Evolutionary conservation across 305 asterid genomes (phyloP).

Genomic region (Stenogyne calaminthoides): DNA sequence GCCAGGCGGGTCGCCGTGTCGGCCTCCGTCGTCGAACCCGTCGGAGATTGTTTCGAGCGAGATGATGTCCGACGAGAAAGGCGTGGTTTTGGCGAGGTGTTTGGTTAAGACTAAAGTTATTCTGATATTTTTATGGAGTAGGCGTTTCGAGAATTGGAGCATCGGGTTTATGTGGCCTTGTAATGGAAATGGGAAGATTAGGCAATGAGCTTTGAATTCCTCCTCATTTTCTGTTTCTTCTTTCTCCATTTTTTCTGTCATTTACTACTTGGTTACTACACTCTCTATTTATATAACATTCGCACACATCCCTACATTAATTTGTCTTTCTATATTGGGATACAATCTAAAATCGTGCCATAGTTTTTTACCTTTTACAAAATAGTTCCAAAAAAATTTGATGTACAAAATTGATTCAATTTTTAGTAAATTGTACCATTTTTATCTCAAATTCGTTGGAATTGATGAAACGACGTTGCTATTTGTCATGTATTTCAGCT

Average conservation of each 20-base stretch:
- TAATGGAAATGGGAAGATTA: conserved; percentile 40
- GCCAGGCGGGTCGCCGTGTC: background rate
- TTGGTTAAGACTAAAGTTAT: conserved; percentile 26
- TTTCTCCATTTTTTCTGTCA: background rate
- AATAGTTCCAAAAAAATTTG: too few relatives aligned
- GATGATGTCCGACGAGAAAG: conserved; percentile 1
- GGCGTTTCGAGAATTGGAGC: conserved; percentile 58
- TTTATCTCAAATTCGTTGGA: too few relatives aligned
- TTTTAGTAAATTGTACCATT: too few relatives aligned
- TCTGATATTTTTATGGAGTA: conserved; percentile 18
- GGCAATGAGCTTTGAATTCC: conserved; percentile 30
- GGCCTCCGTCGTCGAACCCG: conserved; percentile 25
- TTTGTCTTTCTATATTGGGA: too few relatives aligned
- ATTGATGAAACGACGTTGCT: too few relatives aligned
- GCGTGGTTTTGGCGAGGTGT: conserved; percentile 12
- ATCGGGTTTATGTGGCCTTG: conserved; percentile 61
- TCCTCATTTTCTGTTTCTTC: background rate
- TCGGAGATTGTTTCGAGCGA: conserved; percentile 31
- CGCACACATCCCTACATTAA: too few relatives aligned
- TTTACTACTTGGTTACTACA: too few relatives aligned
- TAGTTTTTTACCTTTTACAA: too few relatives aligned
- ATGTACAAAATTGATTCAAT: too few relatives aligned
- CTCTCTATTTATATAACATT: background rate
- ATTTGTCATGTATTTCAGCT: too few relatives aligned
- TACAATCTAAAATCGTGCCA: too few relatives aligned